These are phyloP conservation scores for Tolypocladium cylindrosporum DNA, from an alignment of 2,329 filamentous ascomycete genomes.

Conservation along the genomic window DNA sequence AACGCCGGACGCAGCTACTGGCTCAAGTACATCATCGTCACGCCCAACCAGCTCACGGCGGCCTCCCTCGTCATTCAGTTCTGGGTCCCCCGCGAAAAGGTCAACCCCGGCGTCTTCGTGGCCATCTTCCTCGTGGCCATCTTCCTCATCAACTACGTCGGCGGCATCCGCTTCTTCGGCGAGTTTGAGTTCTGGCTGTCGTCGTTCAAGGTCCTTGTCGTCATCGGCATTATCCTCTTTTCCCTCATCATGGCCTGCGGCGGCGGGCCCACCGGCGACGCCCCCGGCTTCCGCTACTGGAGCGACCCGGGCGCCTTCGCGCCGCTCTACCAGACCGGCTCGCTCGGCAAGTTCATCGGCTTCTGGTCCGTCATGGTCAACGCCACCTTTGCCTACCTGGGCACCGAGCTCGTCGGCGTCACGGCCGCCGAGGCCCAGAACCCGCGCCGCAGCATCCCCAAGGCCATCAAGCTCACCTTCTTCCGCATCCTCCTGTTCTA, in stretches of 20 bases:
- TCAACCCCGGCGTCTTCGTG: slow-evolving; percentile 76
- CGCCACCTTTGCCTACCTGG: slow-evolving; percentile 70
- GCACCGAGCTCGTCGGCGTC: slow-evolving; percentile 67
- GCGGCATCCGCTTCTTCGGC: slow-evolving; percentile 56
- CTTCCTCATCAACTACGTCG: slow-evolving; percentile 52
- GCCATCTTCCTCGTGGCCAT: slow-evolving; percentile 57
- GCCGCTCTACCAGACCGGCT: slow-evolving; percentile 14
- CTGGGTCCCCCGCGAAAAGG: slow-evolving; percentile 54
- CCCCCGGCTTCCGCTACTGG: slow-evolving; percentile 59
- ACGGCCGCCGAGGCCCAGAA: slow-evolving; percentile 74
- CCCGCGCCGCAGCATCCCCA: slow-evolving; percentile 65
- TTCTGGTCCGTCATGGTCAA: slow-evolving; percentile 67
- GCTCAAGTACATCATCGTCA: slow-evolving; percentile 77
- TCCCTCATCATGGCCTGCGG: slow-evolving; percentile 54
- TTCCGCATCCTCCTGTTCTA: slow-evolving; percentile 79
- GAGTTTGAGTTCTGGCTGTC: slow-evolving; percentile 54
- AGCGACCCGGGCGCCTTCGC: slow-evolving; percentile 41
- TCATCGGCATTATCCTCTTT: slow-evolving; percentile 56
- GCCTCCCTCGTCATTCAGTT: slow-evolving; percentile 69
- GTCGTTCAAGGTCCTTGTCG: slow-evolving; percentile 59
- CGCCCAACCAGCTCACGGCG: slow-evolving; percentile 76
- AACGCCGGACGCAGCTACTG: slow-evolving; percentile 33
- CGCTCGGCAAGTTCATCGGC: slow-evolving; percentile 43
- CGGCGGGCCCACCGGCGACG: slow-evolving; percentile 52
- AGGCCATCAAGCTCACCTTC: slow-evolving; percentile 71